Base-by-base conservation (phyloP, 805 yeast species). In the Pichia exigua region DNA sequence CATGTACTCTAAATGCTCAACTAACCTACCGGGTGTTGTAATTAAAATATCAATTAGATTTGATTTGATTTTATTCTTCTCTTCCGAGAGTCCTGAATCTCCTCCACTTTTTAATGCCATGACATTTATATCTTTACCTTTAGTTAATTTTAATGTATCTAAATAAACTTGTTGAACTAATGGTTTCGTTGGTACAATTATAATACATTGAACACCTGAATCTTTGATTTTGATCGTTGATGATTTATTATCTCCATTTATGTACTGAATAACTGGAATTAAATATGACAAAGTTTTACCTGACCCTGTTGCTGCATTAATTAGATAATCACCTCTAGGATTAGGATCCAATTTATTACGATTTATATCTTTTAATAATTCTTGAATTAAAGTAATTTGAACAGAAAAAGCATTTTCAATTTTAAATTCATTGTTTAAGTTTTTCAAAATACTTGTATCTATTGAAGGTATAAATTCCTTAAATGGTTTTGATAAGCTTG, bases 261-360 rank as follows among this genome's bases (percentile, higher is more conserved):
- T 71, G 2, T 81, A 70, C 54, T 91, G 90, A 2, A 94, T 74
- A 9, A 94, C 76, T 1, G 99, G 98, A 2, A 92, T 75, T 47
- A 82, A 75, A 62, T 92, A 92, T 2, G 97, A 95, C 50, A 94
- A 71, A 0, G 99, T 92, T 64, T 92, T 92, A 61, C 99, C 99
- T 0, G 96, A 86, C 43, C 99, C 99, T 0, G 99, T 92, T 12
- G 95, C 80, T 2, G 99, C 96, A 67, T 92, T 91, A 7, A 92
- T 96, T 44, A 92, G 71, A 20, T 90, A 66, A 67, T 94, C 96
- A 24, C 92, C 92, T 51, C 73, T 72, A 42, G 78, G 72, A 49
- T 74, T 80, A 1, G 87, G 84, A 42, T 72, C 67, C 26, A 72
- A 54, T 50, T 60, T 68, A 52, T 65, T 70, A 12, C 65, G 64